These are phyloP conservation scores for Zygoascus sp. DNA, from an alignment of 1,139 yeast genomes.

Conservation along the genomic window DNA sequence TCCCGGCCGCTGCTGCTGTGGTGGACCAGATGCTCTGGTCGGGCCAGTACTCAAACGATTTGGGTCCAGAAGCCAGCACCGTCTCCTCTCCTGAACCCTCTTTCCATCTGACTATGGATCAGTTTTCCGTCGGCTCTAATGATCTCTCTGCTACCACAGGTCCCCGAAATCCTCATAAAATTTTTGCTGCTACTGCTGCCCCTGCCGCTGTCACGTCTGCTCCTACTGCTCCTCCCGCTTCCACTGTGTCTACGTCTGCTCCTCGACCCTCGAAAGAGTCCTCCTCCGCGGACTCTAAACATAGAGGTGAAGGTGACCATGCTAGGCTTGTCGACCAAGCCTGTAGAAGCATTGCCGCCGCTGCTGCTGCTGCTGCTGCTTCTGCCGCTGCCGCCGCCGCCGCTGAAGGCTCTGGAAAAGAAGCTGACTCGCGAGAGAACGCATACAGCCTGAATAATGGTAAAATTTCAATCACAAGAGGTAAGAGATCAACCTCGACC, in stretches of 20 bases:
- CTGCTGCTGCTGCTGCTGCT: slow-evolving; percentile 61
- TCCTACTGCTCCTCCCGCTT: not conserved
- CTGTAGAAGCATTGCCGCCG: slow-evolving; percentile 77
- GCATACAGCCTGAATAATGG: not conserved
- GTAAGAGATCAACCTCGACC: slow-evolving; percentile 5
- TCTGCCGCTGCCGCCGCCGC: slow-evolving; percentile 31
- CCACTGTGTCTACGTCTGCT: not conserved
- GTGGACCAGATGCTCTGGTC: slow-evolving; percentile 23
- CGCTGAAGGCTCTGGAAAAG: slow-evolving; percentile 23
- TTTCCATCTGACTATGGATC: not conserved
- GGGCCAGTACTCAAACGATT: not conserved
- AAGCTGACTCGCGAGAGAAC: slow-evolving; percentile 22
- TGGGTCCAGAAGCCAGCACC: not conserved
- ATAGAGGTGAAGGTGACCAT: slow-evolving; percentile 45
- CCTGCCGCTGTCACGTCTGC: not conserved
- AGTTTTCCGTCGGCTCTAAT: not conserved
- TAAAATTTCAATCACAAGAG: not conserved
- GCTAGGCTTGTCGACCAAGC: slow-evolving; percentile 70
- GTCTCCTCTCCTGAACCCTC: slow-evolving; percentile 1
- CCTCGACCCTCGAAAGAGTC: not conserved
- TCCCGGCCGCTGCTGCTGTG: slow-evolving; percentile 27
- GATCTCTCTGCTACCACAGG: not conserved
- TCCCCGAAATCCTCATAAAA: not conserved
- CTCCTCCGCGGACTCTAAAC: slow-evolving; percentile 9
- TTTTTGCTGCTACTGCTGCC: not conserved